phyloP scores from a whole-genome alignment of 164 flowering plant species.

The Aristolochia fimbriata region DNA sequence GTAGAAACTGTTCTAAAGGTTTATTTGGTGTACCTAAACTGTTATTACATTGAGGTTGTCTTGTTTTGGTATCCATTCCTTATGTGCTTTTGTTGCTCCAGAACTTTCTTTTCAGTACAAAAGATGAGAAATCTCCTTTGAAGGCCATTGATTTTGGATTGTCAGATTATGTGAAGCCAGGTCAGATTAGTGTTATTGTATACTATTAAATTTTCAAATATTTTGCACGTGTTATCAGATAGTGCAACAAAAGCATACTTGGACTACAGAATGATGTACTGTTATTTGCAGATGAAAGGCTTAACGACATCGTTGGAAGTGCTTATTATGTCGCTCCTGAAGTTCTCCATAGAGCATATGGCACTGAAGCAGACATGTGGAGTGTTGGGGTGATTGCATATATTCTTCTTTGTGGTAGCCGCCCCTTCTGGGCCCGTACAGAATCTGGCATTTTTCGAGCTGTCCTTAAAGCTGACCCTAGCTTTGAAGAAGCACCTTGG shows the following conservation, averaged over 20 bases:
- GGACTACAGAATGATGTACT: too few species aligned
- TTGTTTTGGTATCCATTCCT: background rate
- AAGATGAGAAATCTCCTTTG: conserved; percentile 61
- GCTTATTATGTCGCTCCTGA: conserved; percentile 99
- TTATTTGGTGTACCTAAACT: too few species aligned
- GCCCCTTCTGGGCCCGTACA: conserved; percentile 97
- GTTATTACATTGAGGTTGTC: background rate
- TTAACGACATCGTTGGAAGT: conserved; percentile 97
- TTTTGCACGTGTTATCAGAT: too few species aligned
- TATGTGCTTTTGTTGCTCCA: conserved; percentile 23
- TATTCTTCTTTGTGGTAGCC: conserved; percentile 92
- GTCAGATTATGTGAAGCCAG: conserved; percentile 96
- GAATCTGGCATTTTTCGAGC: conserved; percentile 93
- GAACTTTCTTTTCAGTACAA: conserved; percentile 80
- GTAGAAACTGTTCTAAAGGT: too few species aligned
- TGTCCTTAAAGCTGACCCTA: conserved; percentile 82
- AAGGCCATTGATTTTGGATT: conserved; percentile 97
- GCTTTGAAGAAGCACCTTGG: conserved; percentile 95
- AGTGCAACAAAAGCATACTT: too few species aligned
- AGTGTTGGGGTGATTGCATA: conserved; percentile 98
- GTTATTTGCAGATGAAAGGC: conserved; percentile 69
- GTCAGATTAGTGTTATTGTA: conserved; percentile 20
- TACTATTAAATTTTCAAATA: too few species aligned
- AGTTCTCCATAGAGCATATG: conserved; percentile 92
- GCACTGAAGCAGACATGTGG: conserved; percentile 99